These are phyloP conservation scores for Psidium guajava DNA, from an alignment of 345 rosid species.

Conservation along the genomic window DNA sequence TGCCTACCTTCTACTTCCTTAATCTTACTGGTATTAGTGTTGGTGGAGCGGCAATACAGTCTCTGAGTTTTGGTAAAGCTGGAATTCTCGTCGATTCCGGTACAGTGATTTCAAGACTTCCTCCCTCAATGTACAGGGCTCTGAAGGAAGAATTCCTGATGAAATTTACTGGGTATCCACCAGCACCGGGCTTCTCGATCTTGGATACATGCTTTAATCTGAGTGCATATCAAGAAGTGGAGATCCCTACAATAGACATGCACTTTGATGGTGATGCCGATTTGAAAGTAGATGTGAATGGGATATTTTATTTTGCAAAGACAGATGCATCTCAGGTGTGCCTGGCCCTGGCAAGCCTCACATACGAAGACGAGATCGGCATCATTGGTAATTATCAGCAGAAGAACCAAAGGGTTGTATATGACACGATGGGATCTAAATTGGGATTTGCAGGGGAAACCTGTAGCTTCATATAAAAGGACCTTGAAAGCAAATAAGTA, in stretches of 20 bases:
- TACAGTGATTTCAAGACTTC: slow-evolving; percentile 71
- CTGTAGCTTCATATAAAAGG: slow-evolving; percentile 41
- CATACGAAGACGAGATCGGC: slow-evolving; percentile 49
- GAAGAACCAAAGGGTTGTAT: slow-evolving; percentile 73
- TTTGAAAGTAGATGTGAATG: slow-evolving; percentile 52
- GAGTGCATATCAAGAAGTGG: slow-evolving; percentile 51
- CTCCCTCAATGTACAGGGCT: slow-evolving; percentile 63
- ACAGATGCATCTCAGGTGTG: slow-evolving; percentile 73
- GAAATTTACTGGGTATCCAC: slow-evolving; percentile 55
- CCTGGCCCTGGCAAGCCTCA: slow-evolving; percentile 76
- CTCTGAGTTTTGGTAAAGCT: slow-evolving; percentile 26
- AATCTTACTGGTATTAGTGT: slow-evolving; percentile 60
- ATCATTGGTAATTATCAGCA: slow-evolving; percentile 84
- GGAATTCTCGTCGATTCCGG: slow-evolving; percentile 74
- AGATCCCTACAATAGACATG: slow-evolving; percentile 52
- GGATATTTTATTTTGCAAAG: slow-evolving; percentile 67
- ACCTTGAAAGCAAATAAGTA: background rate
- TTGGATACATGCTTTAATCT: slow-evolving; percentile 83
- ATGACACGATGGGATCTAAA: slow-evolving; percentile 56
- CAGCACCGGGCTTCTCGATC: slow-evolving; percentile 63
- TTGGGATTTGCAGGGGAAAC: slow-evolving; percentile 67
- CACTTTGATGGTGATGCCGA: slow-evolving; percentile 46
- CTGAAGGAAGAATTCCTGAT: slow-evolving; percentile 58
- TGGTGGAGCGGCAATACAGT: slow-evolving; percentile 40
- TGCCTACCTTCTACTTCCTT: slow-evolving; percentile 63